phyloP scores from a whole-genome alignment of 306 rosid genomes.

The Ziziphus jujuba region DNA sequence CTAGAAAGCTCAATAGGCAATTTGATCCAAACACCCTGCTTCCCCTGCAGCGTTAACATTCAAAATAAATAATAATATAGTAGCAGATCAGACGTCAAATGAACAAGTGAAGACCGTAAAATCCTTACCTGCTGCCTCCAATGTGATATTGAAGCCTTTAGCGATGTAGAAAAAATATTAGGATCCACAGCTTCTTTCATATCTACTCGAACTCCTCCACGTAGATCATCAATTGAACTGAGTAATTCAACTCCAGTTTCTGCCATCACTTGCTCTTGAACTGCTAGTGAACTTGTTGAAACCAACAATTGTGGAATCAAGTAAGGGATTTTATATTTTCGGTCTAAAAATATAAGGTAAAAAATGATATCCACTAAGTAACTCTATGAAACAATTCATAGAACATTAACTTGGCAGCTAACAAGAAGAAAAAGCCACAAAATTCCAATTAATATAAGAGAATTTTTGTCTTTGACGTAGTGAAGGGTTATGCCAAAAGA shows the following conservation, averaged over 20 bases:
- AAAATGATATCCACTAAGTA: not conserved
- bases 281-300: slow-evolving; percentile 25
- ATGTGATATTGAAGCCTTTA: slow-evolving; percentile 51
- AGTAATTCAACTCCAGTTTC: slow-evolving; percentile 18
- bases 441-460: not conserved
- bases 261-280: slow-evolving; percentile 22
- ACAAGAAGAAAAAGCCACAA: too few relatives aligned
- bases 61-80: not conserved
- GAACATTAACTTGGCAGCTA: not conserved
- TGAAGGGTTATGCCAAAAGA: too few relatives aligned
- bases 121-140: slow-evolving; percentile 62
- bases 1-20: slow-evolving; percentile 50
- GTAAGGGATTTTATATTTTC: slow-evolving; percentile 17
- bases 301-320: slow-evolving; percentile 30
- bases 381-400: not conserved
- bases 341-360: not conserved
- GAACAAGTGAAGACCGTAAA: not conserved
- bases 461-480: too few relatives aligned
- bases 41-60: slow-evolving; percentile 42
- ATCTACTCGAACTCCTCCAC: slow-evolving; percentile 67
- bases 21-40: slow-evolving; percentile 87
- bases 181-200: slow-evolving; percentile 55
- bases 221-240: slow-evolving; percentile 43
- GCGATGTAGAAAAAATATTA: slow-evolving; percentile 41
- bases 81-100: slow-evolving; percentile 10